Evolutionary conservation across 108 stramenopile species (phyloP).

Genomic region (Nannochloropsis gaditana): DNA sequence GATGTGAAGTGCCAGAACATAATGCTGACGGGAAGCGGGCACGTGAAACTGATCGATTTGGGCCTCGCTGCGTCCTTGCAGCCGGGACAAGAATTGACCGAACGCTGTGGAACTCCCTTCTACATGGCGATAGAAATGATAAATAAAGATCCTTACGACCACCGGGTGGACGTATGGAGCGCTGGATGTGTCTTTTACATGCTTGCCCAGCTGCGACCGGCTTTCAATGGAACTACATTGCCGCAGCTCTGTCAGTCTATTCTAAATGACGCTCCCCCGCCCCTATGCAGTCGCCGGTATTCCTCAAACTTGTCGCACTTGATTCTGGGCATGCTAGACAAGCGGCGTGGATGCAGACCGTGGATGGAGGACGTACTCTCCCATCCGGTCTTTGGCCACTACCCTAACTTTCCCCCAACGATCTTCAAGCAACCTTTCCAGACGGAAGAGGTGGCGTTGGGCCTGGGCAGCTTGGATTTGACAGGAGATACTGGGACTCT

Average conservation of each 20-base stretch:
- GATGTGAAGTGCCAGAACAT: background rate
- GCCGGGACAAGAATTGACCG: background rate
- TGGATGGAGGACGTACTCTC: background rate
- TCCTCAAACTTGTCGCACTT: constrained; percentile 2
- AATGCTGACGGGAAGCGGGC: background rate
- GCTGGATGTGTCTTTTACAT: constrained; percentile 62
- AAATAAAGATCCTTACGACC: constrained; percentile 63
- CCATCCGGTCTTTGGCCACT: background rate
- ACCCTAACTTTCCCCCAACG: background rate
- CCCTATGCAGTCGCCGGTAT: background rate
- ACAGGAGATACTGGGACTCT: background rate
- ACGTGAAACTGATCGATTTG: constrained; percentile 3
- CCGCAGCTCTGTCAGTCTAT: constrained; percentile 12
- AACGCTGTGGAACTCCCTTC: constrained; percentile 58
- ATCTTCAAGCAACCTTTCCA: constrained; percentile 14
- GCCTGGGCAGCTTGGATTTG: background rate
- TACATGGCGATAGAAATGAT: constrained; percentile 69
- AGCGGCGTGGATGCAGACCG: background rate
- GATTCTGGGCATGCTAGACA: background rate
- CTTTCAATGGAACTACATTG: background rate
- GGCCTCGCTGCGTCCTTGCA: background rate
- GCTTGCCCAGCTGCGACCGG: background rate
- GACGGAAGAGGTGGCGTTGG: background rate
- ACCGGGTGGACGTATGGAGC: constrained; percentile 62
- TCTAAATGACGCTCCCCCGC: background rate